A percentile compares a stretch with the other conserved stretches of the same genome.
These are phyloP conservation scores for Porpolomopsis calyptriformis DNA, from an alignment of 768 basidiomycete species.

Conservation along the genomic window DNA sequence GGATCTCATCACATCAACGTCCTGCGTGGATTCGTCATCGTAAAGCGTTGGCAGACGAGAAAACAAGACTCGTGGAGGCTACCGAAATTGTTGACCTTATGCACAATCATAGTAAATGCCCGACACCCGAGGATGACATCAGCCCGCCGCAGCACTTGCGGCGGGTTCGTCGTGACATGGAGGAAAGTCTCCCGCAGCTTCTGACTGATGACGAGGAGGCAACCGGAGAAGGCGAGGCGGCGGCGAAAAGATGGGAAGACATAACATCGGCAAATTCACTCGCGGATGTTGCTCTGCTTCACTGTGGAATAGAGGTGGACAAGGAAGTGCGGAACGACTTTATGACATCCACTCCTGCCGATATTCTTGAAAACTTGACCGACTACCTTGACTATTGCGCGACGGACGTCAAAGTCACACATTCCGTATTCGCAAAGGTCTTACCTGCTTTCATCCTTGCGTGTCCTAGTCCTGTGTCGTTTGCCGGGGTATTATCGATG, in stretches of 20 bases:
- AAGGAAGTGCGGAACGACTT: constrained; percentile 73
- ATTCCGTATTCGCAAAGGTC: constrained; percentile 64
- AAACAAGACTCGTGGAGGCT: constrained; percentile 51
- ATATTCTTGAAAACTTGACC: constrained; percentile 52
- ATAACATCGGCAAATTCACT: constrained; percentile 87
- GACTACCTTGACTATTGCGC: constrained; percentile 82
- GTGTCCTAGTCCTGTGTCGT: constrained; percentile 89
- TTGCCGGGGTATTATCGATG: constrained; percentile 87
- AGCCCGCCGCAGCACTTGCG: constrained; percentile 36
- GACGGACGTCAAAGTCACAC: constrained; percentile 74
- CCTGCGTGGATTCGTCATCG: constrained; percentile 85
- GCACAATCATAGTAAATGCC: constrained; percentile 35
- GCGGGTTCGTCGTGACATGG: constrained; percentile 27
- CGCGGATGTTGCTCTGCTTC: constrained; percentile 81
- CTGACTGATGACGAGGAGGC: constrained; percentile 10
- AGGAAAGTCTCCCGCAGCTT: constrained; percentile 25
- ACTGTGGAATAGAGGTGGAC: constrained; percentile 72
- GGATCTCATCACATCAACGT: constrained; percentile 90
- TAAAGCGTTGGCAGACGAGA: constrained; percentile 51
- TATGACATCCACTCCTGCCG: constrained; percentile 54
- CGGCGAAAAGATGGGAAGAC: constrained; percentile 75
- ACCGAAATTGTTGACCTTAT: constrained; percentile 43
- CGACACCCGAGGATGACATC: constrained; percentile 28
- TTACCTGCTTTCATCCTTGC: constrained; percentile 72
- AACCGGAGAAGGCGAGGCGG: constrained; percentile 18